These are phyloP conservation scores for Mortierella hygrophila DNA, from an alignment of 192 early-diverging fungal genomes.

Conservation along the genomic window DNA sequence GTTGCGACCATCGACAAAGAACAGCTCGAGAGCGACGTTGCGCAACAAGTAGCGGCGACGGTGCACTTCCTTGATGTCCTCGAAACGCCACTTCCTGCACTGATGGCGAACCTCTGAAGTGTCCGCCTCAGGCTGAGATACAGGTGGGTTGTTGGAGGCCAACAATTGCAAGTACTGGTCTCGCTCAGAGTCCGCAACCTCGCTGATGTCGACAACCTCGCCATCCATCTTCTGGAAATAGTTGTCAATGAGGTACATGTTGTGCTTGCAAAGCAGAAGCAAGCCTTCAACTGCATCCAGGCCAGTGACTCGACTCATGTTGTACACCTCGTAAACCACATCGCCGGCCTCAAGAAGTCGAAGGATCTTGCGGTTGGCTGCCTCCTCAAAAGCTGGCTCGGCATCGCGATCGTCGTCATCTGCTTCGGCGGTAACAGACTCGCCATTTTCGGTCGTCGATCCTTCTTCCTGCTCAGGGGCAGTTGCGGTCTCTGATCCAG, in stretches of 20 bases:
- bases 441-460: background rate
- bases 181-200: slow-evolving; percentile 72
- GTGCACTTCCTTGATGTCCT: slow-evolving; percentile 76
- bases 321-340: slow-evolving; percentile 77
- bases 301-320: slow-evolving; percentile 74
- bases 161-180: slow-evolving; percentile 70
- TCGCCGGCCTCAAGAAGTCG: slow-evolving; percentile 77
- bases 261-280: slow-evolving; percentile 74
- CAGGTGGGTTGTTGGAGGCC: slow-evolving; percentile 61
- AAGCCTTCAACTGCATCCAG: slow-evolving; percentile 80
- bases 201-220: slow-evolving; percentile 79
- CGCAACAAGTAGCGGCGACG: slow-evolving; percentile 58
- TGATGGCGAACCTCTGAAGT: slow-evolving; percentile 60
- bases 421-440: slow-evolving; percentile 10
- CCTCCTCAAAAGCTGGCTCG: slow-evolving; percentile 71
- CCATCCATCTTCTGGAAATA: slow-evolving; percentile 73
- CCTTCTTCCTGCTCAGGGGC: slow-evolving; percentile 19
- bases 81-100: slow-evolving; percentile 66
- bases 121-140: slow-evolving; percentile 46
- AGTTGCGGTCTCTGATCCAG: background rate
- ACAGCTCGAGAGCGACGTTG: slow-evolving; percentile 84
- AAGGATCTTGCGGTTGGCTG: slow-evolving; percentile 78
- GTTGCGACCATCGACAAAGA: slow-evolving; percentile 81
- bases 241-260: slow-evolving; percentile 82
- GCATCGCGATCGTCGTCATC: slow-evolving; percentile 52